phyloP scores from a whole-genome alignment of 805 yeast genomes.

The Grigorovia transvaalensis region DNA sequence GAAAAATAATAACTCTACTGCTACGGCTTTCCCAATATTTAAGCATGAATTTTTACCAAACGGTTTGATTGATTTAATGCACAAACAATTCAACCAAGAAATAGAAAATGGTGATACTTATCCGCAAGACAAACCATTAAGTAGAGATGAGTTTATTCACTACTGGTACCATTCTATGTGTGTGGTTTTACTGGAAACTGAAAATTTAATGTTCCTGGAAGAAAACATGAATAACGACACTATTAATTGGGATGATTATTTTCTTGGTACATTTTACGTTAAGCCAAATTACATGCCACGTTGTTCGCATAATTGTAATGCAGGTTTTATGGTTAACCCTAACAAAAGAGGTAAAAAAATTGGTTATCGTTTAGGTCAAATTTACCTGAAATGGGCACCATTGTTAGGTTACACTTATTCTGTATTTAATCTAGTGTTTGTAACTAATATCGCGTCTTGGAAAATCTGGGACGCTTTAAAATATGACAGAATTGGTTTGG shows the following conservation, averaged over 20 bases:
- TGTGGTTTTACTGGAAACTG: slow-evolving; percentile 48
- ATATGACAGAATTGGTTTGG: slow-evolving; percentile 65
- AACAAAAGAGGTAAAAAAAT: slow-evolving; percentile 52
- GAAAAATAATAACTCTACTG: slow-evolving; percentile 35
- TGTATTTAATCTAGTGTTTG: slow-evolving; percentile 82
- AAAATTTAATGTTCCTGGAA: slow-evolving; percentile 7
- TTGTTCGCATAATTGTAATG: slow-evolving; percentile 81
- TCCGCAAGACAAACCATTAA: slow-evolving; percentile 40
- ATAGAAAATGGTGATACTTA: slow-evolving; percentile 69
- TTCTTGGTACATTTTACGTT: slow-evolving; percentile 67
- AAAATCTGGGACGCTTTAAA: slow-evolving; percentile 78
- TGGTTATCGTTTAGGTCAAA: slow-evolving; percentile 59
- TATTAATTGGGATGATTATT: slow-evolving; percentile 36
- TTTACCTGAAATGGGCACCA: slow-evolving; percentile 66
- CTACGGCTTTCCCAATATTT: slow-evolving; percentile 54
- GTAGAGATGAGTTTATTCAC: slow-evolving; percentile 41
- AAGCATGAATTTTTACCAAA: slow-evolving; percentile 39
- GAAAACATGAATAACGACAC: slow-evolving; percentile 5
- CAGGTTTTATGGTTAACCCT: slow-evolving; percentile 65
- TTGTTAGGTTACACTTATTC: slow-evolving; percentile 68
- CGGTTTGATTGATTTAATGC: slow-evolving; percentile 37
- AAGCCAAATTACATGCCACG: slow-evolving; percentile 84
- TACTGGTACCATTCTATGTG: slow-evolving; percentile 63
- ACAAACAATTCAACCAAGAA: slow-evolving; percentile 48
- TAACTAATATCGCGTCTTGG: slow-evolving; percentile 63